Percentiles rank a stretch among this genome's conserved stretches.
These are phyloP conservation scores for Porodaedalea pini DNA, from an alignment of 1,284 basidiomycete species.

Conservation along the genomic window DNA sequence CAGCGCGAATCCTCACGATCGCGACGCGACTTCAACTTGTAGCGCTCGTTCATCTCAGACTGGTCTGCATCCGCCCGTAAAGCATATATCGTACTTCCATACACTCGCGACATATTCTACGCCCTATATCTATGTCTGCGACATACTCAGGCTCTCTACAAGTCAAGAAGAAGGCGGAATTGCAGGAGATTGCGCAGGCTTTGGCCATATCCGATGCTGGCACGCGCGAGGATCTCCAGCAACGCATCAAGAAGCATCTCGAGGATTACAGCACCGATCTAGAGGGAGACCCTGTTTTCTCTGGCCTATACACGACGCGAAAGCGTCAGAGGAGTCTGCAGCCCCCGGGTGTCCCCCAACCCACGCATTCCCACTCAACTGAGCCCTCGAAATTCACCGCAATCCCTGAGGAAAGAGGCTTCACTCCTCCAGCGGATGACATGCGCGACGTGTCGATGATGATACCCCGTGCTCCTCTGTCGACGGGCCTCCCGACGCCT, in stretches of 20 bases:
- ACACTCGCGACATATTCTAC: no score
- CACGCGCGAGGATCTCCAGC: constrained; percentile 56
- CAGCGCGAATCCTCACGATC: constrained; percentile 2
- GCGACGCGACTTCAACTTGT: constrained; percentile 2
- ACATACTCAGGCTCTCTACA: constrained; percentile 46
- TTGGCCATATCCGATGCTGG: constrained; percentile 49
- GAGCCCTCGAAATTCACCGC: constrained; percentile 28
- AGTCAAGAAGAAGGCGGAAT: constrained; percentile 59
- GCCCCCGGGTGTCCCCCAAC: constrained; percentile 28
- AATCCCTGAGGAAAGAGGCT: constrained; percentile 30
- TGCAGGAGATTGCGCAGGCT: constrained; percentile 52
- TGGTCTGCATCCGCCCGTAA: no score
- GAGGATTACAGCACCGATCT: constrained; percentile 47
- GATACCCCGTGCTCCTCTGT: constrained; percentile 41
- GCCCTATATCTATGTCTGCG: neutral
- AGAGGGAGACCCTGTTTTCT: constrained; percentile 51
- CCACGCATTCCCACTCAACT: constrained; percentile 21
- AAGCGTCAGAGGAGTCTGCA: constrained; percentile 39
- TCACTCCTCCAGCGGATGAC: constrained; percentile 42
- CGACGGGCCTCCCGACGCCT: constrained; percentile 22
- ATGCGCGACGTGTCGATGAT: constrained; percentile 46
- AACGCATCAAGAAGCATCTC: constrained; percentile 55
- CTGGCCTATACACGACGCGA: constrained; percentile 49
- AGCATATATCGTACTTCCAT: neutral
- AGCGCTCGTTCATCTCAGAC: neutral